These are phyloP conservation scores for Lycium ferocissimum DNA, from an alignment of 257 asterid genomes.

Conservation along the genomic window DNA sequence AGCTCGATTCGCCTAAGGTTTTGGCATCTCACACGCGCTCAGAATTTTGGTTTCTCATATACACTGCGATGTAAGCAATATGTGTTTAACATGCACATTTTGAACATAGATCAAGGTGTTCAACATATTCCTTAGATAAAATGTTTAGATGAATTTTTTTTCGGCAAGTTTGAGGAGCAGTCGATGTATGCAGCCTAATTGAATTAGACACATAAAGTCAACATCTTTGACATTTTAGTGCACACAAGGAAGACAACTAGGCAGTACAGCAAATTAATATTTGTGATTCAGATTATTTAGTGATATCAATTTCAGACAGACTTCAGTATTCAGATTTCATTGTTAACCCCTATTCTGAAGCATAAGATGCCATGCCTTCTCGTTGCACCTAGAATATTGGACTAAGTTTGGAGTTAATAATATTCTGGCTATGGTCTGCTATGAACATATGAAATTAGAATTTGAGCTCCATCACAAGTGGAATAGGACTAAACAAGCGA, in stretches of 20 bases:
- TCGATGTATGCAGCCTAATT: background rate
- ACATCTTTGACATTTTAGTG: background rate
- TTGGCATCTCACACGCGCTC: background rate
- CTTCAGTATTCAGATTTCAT: background rate
- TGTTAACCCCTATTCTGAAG: background rate
- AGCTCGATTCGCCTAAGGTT: no score
- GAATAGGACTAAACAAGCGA: conserved; percentile 3
- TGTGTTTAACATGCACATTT: background rate
- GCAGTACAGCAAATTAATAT: background rate
- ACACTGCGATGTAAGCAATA: background rate
- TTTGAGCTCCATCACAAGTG: background rate
- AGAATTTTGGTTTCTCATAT: background rate
- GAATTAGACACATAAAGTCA: background rate
- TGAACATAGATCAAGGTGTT: background rate
- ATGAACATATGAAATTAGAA: background rate
- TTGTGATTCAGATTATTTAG: background rate
- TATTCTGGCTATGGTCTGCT: background rate
- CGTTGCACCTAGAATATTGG: background rate
- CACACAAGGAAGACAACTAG: background rate
- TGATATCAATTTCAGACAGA: background rate
- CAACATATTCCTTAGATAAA: background rate
- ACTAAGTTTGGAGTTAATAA: background rate
- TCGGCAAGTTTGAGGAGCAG: background rate
- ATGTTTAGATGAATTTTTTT: background rate
- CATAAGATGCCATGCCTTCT: conserved; percentile 15